Evolutionary conservation across 1,284 basidiomycete genomes (phyloP).

Genomic region (Phellopilus nigrolimitatus): DNA sequence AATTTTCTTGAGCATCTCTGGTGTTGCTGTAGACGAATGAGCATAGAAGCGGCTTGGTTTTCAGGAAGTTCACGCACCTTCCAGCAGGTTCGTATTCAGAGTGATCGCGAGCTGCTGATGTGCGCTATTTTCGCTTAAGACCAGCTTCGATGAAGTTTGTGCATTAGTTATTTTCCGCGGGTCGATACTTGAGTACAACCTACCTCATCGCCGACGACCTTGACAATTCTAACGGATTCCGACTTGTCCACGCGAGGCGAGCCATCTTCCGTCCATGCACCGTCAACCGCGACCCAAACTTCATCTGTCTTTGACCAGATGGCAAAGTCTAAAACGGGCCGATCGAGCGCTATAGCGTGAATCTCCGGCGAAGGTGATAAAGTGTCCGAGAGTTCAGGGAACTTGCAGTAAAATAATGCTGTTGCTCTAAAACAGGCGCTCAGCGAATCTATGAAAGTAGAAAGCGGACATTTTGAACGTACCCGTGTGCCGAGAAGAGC

Average conservation of each 20-base stretch:
- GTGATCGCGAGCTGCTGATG: conserved; percentile 14
- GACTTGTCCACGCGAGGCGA: background rate
- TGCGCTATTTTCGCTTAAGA: conserved; percentile 1
- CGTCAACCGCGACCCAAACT: conserved; percentile 14
- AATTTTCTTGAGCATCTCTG: conserved; percentile 45
- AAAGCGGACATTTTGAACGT: conserved; percentile 24
- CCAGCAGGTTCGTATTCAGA: conserved; percentile 18
- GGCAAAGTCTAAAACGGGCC: conserved; percentile 58
- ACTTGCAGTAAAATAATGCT: conserved; percentile 54
- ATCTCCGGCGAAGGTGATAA: conserved; percentile 29
- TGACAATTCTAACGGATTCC: conserved; percentile 1
- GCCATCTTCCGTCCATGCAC: conserved; percentile 28
- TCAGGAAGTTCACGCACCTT: conserved; percentile 7
- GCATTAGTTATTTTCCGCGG: background rate
- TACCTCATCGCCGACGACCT: conserved; percentile 10
- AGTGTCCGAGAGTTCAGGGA: conserved; percentile 29
- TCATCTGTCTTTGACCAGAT: conserved; percentile 29
- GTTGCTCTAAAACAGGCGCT: conserved; percentile 44
- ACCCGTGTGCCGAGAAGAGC: conserved; percentile 70
- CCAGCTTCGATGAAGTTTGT: background rate
- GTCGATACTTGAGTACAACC: background rate
- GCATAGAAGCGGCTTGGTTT: background rate
- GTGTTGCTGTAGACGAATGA: conserved; percentile 36
- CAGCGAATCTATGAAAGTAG: background rate
- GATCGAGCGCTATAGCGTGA: conserved; percentile 44